phyloP scores from a whole-genome alignment of 1,139 yeast species.

The Yamadazyma sp. region DNA sequence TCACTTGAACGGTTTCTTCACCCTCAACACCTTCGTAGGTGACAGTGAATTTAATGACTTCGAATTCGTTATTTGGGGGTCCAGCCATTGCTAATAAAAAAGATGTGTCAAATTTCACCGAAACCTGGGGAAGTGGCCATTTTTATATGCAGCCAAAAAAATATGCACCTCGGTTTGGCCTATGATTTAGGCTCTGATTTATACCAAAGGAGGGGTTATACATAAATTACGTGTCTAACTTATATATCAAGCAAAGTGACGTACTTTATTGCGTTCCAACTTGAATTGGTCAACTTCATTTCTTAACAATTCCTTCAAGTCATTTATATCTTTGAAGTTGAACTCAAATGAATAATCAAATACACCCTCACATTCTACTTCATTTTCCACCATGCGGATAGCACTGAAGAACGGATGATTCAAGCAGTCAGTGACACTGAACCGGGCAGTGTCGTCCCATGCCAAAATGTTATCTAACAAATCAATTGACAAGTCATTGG shows the following conservation, averaged over 20 bases:
- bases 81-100: constrained; percentile 4
- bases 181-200: too few relatives aligned
- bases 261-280: neutral
- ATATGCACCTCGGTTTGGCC: neutral
- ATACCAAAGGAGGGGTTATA: too few relatives aligned
- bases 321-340: constrained; percentile 30
- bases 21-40: constrained; percentile 33
- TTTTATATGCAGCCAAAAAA: neutral
- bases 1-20: constrained; percentile 26
- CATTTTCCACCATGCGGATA: constrained; percentile 52
- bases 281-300: constrained; percentile 43
- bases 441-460: constrained; percentile 58
- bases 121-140: constrained; percentile 1
- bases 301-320: constrained; percentile 45
- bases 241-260: neutral
- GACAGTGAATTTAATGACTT: constrained; percentile 33
- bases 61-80: constrained; percentile 28
- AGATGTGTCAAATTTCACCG: neutral
- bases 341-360: constrained; percentile 69
- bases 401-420: constrained; percentile 48
- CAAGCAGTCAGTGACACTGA: constrained; percentile 50
- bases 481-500: constrained; percentile 46
- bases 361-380: constrained; percentile 42
- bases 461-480: constrained; percentile 51
- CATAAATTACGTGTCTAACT: too few relatives aligned